Evolutionary conservation across 768 basidiomycete genomes (phyloP).

Genomic region (Tremella mesenterica): DNA sequence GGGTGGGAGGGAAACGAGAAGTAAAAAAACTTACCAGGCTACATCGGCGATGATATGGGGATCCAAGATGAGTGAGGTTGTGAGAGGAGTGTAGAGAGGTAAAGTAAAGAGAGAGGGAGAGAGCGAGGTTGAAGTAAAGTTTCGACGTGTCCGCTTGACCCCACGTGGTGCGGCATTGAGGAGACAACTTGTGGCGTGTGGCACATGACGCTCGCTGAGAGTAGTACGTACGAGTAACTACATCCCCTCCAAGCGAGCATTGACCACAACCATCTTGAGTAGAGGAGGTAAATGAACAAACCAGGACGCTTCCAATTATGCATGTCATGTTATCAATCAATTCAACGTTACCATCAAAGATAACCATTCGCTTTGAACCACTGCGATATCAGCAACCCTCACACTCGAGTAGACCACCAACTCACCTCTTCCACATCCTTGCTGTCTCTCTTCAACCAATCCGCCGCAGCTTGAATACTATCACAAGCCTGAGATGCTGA

Average conservation of each 20-base stretch:
- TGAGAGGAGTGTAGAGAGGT: background rate
- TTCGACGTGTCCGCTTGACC: too few species aligned
- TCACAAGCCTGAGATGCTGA: constrained; percentile 43
- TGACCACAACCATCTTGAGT: too few species aligned
- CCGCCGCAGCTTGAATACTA: constrained; percentile 38
- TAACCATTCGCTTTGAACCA: constrained; percentile 44
- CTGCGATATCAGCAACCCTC: constrained; percentile 8
- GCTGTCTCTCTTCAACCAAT: constrained; percentile 42
- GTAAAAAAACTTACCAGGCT: background rate
- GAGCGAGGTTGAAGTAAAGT: too few species aligned
- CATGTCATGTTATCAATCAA: too few species aligned
- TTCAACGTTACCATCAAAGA: too few species aligned
- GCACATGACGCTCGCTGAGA: too few species aligned
- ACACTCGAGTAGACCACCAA: background rate
- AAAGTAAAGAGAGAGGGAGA: background rate
- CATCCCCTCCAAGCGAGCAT: too few species aligned
- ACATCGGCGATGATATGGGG: background rate
- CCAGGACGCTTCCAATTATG: too few species aligned
- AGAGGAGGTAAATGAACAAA: too few species aligned
- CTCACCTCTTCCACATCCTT: constrained; percentile 42
- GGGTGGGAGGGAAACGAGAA: background rate
- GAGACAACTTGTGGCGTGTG: too few species aligned
- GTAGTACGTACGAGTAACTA: too few species aligned
- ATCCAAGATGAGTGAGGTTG: background rate
- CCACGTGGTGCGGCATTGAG: too few species aligned